Percentiles rank a stretch among this genome's conserved stretches.
phyloP scores from a whole-genome alignment of 2,329 filamentous ascomycete genomes.

The Aspergillus melleus region DNA sequence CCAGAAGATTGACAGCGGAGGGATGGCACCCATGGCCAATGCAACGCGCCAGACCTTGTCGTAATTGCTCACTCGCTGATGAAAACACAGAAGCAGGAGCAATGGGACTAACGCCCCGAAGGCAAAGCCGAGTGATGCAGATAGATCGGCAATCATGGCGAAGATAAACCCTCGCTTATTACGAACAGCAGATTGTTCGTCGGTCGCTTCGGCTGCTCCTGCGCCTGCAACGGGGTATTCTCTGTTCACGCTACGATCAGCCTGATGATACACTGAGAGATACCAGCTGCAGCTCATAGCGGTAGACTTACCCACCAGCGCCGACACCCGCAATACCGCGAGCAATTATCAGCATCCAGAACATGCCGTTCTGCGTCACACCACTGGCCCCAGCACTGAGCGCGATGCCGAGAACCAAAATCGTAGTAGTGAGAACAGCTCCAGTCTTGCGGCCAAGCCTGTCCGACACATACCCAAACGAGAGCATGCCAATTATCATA shows the following conservation, averaged over 20 bases:
- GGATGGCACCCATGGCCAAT: conserved; percentile 52
- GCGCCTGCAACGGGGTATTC: conserved; percentile 58
- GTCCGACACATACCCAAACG: conserved; percentile 54
- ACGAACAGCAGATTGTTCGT: conserved; percentile 48
- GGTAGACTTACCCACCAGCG: conserved; percentile 33
- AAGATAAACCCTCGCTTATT: conserved; percentile 57
- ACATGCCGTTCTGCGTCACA: conserved; percentile 32
- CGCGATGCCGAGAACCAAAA: conserved; percentile 51
- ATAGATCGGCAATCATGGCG: conserved; percentile 55
- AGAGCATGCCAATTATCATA: conserved; percentile 57
- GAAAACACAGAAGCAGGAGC: conserved; percentile 52
- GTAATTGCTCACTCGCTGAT: conserved; percentile 44
- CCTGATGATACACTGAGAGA: neutral
- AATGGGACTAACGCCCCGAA: conserved; percentile 53
- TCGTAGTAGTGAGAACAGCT: conserved; percentile 49
- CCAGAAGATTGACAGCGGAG: conserved; percentile 54
- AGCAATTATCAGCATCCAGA: conserved; percentile 41
- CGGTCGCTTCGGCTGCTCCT: conserved; percentile 51
- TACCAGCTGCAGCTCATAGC: neutral
- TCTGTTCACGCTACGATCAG: conserved; percentile 7
- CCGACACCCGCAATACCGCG: conserved; percentile 49
- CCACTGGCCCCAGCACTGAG: conserved; percentile 51
- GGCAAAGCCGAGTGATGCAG: conserved; percentile 53
- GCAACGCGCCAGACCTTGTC: conserved; percentile 52
- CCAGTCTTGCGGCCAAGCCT: conserved; percentile 52